Percentiles rank a stretch among this genome's conserved stretches.
phyloP scores from a whole-genome alignment of 805 yeast genomes.

The Candida ulmi region DNA sequence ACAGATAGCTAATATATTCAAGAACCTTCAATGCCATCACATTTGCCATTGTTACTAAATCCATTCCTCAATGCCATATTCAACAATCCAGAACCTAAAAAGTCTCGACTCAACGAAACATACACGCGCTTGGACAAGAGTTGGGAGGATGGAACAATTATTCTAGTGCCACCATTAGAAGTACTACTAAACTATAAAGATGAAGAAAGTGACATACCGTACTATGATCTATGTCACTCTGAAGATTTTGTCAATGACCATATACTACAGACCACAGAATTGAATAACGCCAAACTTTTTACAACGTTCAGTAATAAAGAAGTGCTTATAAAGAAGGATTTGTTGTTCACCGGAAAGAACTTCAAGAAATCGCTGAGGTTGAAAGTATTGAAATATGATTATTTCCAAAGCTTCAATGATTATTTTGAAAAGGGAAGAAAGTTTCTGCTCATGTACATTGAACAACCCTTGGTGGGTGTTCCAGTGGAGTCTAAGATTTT shows the following conservation, averaged over 20 bases:
- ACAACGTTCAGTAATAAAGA: constrained; percentile 53
- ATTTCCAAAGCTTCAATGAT: constrained; percentile 47
- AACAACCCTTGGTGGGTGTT: constrained; percentile 46
- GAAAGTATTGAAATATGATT: constrained; percentile 38
- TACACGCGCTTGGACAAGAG: constrained; percentile 32
- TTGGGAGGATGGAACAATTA: constrained; percentile 40
- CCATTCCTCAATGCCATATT: constrained; percentile 63
- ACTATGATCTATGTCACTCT: constrained; percentile 48
- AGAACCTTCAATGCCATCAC: constrained; percentile 32
- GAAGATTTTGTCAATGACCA: constrained; percentile 63
- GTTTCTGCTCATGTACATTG: constrained; percentile 54
- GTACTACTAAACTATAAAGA: constrained; percentile 38
- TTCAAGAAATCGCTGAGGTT: constrained; percentile 41
- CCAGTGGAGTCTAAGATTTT: constrained; percentile 8
- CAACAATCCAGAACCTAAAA: constrained; percentile 51
- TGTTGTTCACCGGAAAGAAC: constrained; percentile 52
- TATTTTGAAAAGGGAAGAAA: constrained; percentile 52
- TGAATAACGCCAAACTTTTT: constrained; percentile 33
- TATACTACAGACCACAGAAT: constrained; percentile 37
- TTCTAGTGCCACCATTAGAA: constrained; percentile 60
- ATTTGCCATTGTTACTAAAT: constrained; percentile 51
- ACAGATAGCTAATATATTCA: too few species aligned
- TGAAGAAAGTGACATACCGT: constrained; percentile 29
- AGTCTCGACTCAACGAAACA: constrained; percentile 42
- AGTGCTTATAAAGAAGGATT: constrained; percentile 48